phyloP scores from a whole-genome alignment of 2,329 filamentous ascomycete species.

The Arthroderma sp. region DNA sequence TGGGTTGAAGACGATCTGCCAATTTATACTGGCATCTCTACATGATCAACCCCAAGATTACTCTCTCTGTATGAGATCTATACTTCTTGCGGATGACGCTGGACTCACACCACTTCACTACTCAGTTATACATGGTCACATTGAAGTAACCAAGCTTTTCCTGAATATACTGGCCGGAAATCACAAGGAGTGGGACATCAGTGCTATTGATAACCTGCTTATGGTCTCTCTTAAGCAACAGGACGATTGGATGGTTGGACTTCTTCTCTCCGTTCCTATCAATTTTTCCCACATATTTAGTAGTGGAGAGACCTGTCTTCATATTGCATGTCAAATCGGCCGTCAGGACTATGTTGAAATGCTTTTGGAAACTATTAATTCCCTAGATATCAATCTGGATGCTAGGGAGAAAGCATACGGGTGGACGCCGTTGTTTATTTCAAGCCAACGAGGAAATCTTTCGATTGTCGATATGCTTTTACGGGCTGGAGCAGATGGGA shows the following conservation, averaged over 20 bases:
- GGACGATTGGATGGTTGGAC: constrained; percentile 8
- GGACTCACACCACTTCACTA: constrained; percentile 9
- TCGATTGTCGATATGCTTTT: constrained; percentile 17
- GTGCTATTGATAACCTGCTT: constrained; percentile 1
- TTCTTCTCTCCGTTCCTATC: constrained; percentile 5
- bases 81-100: constrained; percentile 3
- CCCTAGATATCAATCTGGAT: constrained; percentile 8
- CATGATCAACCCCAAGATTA: background rate
- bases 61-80: too few relatives aligned
- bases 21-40: constrained; percentile 5
- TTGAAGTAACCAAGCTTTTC: constrained; percentile 3
- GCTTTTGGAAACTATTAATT: constrained; percentile 3
- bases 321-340: constrained; percentile 15
- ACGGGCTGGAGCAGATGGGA: constrained; percentile 14
- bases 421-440: constrained; percentile 24
- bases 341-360: constrained; percentile 10
- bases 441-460: constrained; percentile 17
- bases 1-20: constrained; percentile 6
- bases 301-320: constrained; percentile 14
- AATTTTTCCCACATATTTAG: constrained; percentile 6
- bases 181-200: background rate
- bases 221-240: constrained; percentile 7
- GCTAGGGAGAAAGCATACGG: constrained; percentile 12
- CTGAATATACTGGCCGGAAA: constrained; percentile 2
- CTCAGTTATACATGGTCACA: constrained; percentile 8